Percentiles rank a stretch among this genome's conserved stretches.
Conservation (phyloP, 2,329 filamentous ascomycete genomes). For the Colletotrichum magnum region DNA sequence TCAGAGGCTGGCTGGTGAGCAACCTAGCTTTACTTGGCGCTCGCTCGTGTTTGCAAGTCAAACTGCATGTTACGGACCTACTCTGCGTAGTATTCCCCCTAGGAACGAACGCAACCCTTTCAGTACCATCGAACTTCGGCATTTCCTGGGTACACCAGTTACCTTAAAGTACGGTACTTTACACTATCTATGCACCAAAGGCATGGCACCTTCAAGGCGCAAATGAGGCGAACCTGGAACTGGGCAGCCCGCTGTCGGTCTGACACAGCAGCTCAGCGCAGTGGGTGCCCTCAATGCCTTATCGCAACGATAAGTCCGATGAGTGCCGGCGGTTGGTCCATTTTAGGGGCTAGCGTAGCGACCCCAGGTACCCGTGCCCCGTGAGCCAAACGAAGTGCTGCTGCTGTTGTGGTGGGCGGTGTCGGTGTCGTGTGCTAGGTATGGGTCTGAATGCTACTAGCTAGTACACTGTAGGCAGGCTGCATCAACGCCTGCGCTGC, state of each 20-base stretch:
- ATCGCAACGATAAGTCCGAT: constrained; percentile 27
- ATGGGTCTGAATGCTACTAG: constrained; percentile 6
- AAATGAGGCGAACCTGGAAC: constrained; percentile 32
- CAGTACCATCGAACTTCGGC: neutral
- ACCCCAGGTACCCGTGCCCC: constrained; percentile 22
- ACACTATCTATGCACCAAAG: neutral
- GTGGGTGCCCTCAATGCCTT: constrained; percentile 29
- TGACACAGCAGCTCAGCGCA: constrained; percentile 1
- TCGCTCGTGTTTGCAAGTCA: constrained; percentile 12
- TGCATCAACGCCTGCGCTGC: constrained; percentile 36
- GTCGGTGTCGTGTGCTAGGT: constrained; percentile 31
- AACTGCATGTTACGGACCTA: constrained; percentile 2
- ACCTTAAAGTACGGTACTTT: neutral
- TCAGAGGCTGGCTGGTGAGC: constrained; percentile 1
- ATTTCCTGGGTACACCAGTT: too few species aligned
- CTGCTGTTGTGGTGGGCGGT: constrained; percentile 16
- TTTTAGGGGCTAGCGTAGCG: constrained; percentile 31
- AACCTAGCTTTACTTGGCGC: neutral
- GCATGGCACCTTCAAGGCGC: neutral
- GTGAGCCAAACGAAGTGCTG: neutral
- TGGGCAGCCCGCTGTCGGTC: constrained; percentile 14
- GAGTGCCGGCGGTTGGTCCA: constrained; percentile 30
- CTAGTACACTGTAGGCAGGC: constrained; percentile 2
- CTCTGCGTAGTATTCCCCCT: neutral
- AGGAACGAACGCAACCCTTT: neutral